Evolutionary conservation across 1,284 basidiomycete genomes (phyloP).

Genomic region (Heterobasidion occidentale): DNA sequence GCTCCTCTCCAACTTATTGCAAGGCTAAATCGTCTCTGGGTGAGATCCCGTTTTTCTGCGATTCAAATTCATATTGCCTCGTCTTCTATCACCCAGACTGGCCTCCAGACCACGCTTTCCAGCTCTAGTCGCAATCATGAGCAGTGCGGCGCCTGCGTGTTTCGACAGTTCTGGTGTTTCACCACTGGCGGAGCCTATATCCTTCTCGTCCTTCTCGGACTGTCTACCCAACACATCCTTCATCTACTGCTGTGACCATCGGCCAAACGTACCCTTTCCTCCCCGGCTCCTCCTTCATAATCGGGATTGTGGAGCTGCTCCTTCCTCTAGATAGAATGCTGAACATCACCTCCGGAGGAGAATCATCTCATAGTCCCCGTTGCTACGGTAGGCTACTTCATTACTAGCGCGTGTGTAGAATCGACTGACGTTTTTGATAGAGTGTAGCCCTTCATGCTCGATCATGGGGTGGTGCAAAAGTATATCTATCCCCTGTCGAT

Average conservation of each 20-base stretch:
- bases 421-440: constrained; percentile 52
- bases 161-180: constrained; percentile 48
- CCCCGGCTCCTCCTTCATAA: constrained; percentile 26
- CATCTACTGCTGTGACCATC: constrained; percentile 40
- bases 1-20: constrained; percentile 26
- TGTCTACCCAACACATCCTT: constrained; percentile 45
- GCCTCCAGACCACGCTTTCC: constrained; percentile 38
- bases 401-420: constrained; percentile 19
- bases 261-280: constrained; percentile 52
- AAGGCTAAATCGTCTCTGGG: constrained; percentile 19
- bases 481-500: constrained; percentile 58
- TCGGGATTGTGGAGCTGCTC: constrained; percentile 54
- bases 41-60: background rate
- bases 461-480: constrained; percentile 63
- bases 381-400: constrained; percentile 8
- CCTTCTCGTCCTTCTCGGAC: constrained; percentile 37
- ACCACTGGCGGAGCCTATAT: constrained; percentile 38
- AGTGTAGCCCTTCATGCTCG: constrained; percentile 43
- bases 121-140: constrained; percentile 50
- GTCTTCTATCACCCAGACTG: constrained; percentile 42
- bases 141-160: constrained; percentile 46
- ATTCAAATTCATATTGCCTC: constrained; percentile 25
- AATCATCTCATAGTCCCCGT: constrained; percentile 28
- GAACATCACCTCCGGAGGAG: constrained; percentile 40
- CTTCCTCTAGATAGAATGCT: constrained; percentile 53